Evolutionary conservation across 208 protist genomes (phyloP), one percentile per base, ranked within the genome.

Genomic region (Trypanosoma platydactyli): DNA sequence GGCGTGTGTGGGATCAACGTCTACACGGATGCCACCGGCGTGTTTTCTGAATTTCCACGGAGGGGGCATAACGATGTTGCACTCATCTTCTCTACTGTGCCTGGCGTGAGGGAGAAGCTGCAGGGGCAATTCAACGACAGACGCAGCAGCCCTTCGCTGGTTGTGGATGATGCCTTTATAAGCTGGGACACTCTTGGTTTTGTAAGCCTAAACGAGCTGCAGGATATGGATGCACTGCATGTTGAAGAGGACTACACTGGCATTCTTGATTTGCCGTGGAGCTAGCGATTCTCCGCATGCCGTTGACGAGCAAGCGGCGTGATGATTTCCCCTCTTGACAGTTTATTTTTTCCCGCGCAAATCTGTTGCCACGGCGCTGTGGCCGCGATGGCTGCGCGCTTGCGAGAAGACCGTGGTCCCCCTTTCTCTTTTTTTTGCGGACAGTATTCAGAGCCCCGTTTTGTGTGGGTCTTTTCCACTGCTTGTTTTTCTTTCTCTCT

Each of bases 101-200:
- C 67, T 38, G 7, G 30, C 4, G 30, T 60, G 38, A 44, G 41
- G 48, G 38, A 51, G 27, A 16, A 16, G 35, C 18, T 72, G 29
- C 58, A 61, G 15, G 22, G 22, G 20, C 1, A 24, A 0, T 65
- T 72, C 53, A 38, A 42, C 20, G 29, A 12, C 13, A 29, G 20
- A 53, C 22, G 11, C 6, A 20, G 58, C 4, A 44, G 46, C 20
- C 57, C 41, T 13, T 52, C 50, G 7, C 20, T 72, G 3, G 61
- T 72, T 65, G 67, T 65, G 48, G 67, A 72, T 60, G 67, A 72
- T 45, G 67, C 60, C 5, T 72, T 72, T 57, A 52, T 72, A 4
- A 13, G 41, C 2, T 72, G 67, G 67, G 67, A n/a, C 51, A 65
- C n/a, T 5, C 25, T 58, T n/a, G 67, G 58, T 49, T 57, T 58